Conservation (phyloP, 768 basidiomycete species). For the Calocybe gangraenosa region DNA sequence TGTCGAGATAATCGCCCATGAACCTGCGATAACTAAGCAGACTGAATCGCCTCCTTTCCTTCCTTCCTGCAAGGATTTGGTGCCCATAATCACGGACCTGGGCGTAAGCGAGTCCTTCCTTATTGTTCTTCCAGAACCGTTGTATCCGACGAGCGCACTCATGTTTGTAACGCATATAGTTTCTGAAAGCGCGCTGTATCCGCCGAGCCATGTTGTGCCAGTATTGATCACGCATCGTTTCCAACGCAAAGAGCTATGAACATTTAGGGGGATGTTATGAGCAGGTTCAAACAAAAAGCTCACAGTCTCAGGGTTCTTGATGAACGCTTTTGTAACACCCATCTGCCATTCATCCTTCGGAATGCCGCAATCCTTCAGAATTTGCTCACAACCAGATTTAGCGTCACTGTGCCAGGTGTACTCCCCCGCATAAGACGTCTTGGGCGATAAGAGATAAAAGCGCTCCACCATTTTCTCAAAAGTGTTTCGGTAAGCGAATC, state of each 20-base stretch:
- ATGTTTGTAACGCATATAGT: conserved; percentile 92
- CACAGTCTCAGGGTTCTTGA: conserved; percentile 98
- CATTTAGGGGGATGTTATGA: conserved; percentile 7
- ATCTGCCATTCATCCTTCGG: conserved; percentile 99
- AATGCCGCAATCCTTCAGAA: conserved; percentile 93
- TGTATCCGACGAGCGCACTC: conserved; percentile 96
- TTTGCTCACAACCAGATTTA: conserved; percentile 87
- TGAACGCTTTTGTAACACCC: conserved; percentile 98
- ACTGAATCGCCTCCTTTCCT: conserved; percentile 92
- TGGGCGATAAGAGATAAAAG: conserved; percentile 92
- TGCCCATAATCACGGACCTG: conserved; percentile 95
- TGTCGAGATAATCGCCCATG: conserved; percentile 92
- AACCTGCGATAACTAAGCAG: conserved; percentile 91
- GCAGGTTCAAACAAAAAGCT: conserved; percentile 18
- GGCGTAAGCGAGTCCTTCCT: conserved; percentile 85
- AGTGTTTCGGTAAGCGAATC: conserved; percentile 97
- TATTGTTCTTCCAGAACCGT: conserved; percentile 98
- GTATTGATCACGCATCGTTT: conserved; percentile 98
- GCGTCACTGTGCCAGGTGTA: conserved; percentile 94
- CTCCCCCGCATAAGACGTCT: conserved; percentile 97
- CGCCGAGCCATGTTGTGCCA: conserved; percentile 99
- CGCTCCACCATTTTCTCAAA: conserved; percentile 99
- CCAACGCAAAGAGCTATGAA: conserved; percentile 86
- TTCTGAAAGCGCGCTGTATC: conserved; percentile 94
- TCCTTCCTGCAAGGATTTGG: conserved; percentile 83